phyloP scores from a whole-genome alignment of 345 rosid species.

The Crucihimalaya himalaica region DNA sequence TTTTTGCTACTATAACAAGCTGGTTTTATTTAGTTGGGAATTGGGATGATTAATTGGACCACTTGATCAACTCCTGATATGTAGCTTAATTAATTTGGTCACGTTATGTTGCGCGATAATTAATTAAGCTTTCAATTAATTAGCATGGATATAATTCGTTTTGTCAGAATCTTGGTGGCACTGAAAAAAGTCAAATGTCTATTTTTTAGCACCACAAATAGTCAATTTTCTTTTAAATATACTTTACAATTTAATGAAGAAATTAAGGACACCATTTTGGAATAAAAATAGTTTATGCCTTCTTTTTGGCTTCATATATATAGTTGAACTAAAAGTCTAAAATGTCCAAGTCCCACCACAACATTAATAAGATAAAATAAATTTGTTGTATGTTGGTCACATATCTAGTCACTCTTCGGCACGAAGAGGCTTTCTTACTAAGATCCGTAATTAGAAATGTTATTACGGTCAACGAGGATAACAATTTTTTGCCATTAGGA shows the following conservation, averaged over 20 bases:
- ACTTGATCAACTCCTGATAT: conserved; percentile 23
- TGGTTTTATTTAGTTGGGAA: conserved; percentile 4
- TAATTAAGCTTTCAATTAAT: conserved; percentile 28
- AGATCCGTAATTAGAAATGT: neutral
- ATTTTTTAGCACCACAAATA: neutral
- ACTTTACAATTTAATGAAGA: neutral
- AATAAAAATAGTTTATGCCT: neutral
- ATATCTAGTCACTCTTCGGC: neutral
- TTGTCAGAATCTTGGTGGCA: conserved; percentile 37
- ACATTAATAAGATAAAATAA: neutral
- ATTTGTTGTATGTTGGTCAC: neutral
- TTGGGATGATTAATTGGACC: conserved; percentile 28
- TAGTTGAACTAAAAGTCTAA: neutral
- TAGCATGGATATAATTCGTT: conserved; percentile 29
- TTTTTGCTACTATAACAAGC: neutral
- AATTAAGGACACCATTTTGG: neutral
- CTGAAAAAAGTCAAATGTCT: conserved; percentile 21
- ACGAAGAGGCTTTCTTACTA: neutral
- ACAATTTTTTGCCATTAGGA: neutral
- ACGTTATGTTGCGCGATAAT: conserved; percentile 25
- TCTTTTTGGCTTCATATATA: too few relatives aligned
- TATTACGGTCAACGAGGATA: neutral
- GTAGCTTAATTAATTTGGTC: conserved; percentile 29
- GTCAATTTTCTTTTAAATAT: conserved; percentile 2
- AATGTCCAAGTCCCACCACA: neutral